A percentile compares a stretch with the other conserved stretches of the same genome.
Evolutionary conservation across 352 stramenopile species (phyloP).

Genomic region (Pythium chondricola): DNA sequence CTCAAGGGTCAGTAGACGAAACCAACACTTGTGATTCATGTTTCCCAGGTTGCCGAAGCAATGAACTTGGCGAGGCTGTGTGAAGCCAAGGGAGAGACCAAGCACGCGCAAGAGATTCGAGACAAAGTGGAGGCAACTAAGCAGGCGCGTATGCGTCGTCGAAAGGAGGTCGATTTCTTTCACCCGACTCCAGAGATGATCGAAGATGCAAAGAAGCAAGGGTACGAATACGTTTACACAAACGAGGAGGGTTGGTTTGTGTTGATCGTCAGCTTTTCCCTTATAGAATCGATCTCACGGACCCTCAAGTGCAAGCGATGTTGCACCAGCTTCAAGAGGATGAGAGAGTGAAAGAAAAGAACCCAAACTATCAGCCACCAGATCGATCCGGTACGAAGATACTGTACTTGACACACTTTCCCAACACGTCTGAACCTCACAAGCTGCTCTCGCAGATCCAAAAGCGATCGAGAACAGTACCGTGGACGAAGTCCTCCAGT

Average conservation of each 20-base stretch:
- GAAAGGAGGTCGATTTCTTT: conserved; percentile 74
- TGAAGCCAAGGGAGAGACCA: conserved; percentile 51
- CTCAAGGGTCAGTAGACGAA: not conserved
- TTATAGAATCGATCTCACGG: conserved; percentile 69
- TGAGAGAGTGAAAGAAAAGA: conserved; percentile 32
- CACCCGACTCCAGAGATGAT: conserved; percentile 75
- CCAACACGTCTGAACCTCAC: not conserved
- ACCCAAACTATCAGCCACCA: conserved; percentile 11
- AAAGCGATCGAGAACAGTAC: conserved; percentile 26
- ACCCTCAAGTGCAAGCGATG: conserved; percentile 70
- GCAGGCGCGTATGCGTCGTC: conserved; percentile 28
- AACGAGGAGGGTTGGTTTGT: no score
- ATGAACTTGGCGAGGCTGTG: conserved; percentile 59
- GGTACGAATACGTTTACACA: conserved; percentile 20
- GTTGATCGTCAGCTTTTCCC: not conserved
- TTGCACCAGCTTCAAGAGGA: conserved; percentile 75
- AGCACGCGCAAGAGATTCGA: conserved; percentile 58
- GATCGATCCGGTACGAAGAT: conserved; percentile 10
- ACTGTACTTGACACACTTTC: not conserved
- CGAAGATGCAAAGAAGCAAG: conserved; percentile 63
- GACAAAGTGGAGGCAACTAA: conserved; percentile 54
- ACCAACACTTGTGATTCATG: not conserved
- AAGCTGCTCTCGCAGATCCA: conserved; percentile 1
- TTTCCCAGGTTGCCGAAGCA: conserved; percentile 57
- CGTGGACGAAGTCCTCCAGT: conserved; percentile 65